phyloP scores from a whole-genome alignment of 306 rosid genomes.

The Corylus heterophylla region DNA sequence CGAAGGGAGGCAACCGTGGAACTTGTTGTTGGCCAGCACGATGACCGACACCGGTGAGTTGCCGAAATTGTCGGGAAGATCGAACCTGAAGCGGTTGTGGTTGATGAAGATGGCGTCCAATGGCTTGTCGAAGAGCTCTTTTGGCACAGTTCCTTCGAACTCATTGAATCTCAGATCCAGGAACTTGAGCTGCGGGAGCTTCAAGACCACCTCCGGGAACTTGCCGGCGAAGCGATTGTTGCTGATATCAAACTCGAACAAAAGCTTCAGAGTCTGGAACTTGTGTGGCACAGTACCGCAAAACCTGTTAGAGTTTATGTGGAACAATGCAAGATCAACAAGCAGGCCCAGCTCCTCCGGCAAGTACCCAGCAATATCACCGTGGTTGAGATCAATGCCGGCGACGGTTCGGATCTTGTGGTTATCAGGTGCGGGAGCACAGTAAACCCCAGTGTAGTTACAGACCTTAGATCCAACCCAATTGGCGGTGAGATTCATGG shows the following conservation, averaged over 20 bases:
- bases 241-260: slow-evolving; percentile 84
- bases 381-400: slow-evolving; percentile 94
- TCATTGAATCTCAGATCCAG: slow-evolving; percentile 95
- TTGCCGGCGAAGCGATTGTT: slow-evolving; percentile 84
- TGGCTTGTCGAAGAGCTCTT: slow-evolving; percentile 76
- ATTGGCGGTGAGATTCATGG: slow-evolving; percentile 44
- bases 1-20: slow-evolving; percentile 81
- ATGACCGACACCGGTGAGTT: slow-evolving; percentile 96
- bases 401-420: slow-evolving; percentile 67
- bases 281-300: slow-evolving; percentile 84
- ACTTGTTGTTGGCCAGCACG: slow-evolving; percentile 76
- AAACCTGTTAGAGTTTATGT: slow-evolving; percentile 79
- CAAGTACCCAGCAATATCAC: slow-evolving; percentile 91
- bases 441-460: slow-evolving; percentile 61
- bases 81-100: slow-evolving; percentile 65
- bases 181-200: slow-evolving; percentile 66
- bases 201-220: slow-evolving; percentile 74
- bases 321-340: slow-evolving; percentile 74
- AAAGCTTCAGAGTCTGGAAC: slow-evolving; percentile 50
- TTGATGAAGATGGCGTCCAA: slow-evolving; percentile 90
- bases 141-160: slow-evolving; percentile 86
- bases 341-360: slow-evolving; percentile 86
- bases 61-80: slow-evolving; percentile 79
- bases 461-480: slow-evolving; percentile 90
- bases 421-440: slow-evolving; percentile 69